These are phyloP conservation scores for Phytophthora pisi DNA, from an alignment of 352 stramenopile genomes.

Conservation along the genomic window DNA sequence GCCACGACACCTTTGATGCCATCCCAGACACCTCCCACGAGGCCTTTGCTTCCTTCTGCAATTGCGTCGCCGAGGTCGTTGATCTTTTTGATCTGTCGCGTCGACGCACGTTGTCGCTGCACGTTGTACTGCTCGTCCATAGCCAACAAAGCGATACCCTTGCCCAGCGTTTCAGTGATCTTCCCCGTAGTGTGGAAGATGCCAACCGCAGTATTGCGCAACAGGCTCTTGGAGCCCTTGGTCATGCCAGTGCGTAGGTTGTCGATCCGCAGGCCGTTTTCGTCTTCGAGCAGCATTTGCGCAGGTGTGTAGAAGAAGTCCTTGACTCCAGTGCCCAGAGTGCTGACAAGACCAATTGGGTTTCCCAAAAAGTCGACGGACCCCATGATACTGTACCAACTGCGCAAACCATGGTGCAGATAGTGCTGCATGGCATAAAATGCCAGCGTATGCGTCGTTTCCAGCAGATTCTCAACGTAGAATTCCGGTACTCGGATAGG, in stretches of 20 bases:
- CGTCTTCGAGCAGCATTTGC: slow-evolving; percentile 92
- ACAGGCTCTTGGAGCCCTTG: slow-evolving; percentile 86
- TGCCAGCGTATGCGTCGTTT: slow-evolving; percentile 82
- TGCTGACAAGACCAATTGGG: slow-evolving; percentile 90
- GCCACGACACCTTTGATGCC: slow-evolving; percentile 83
- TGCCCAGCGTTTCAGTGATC: slow-evolving; percentile 89
- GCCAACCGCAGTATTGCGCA: slow-evolving; percentile 86
- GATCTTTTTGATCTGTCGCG: slow-evolving; percentile 75
- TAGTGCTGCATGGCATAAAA: slow-evolving; percentile 91
- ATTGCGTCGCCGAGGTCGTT: slow-evolving; percentile 83
- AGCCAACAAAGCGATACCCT: slow-evolving; percentile 82
- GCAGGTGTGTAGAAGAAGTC: slow-evolving; percentile 96
- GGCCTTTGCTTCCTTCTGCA: slow-evolving; percentile 79
- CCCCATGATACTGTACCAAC: slow-evolving; percentile 89
- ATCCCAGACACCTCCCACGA: slow-evolving; percentile 83
- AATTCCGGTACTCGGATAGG: slow-evolving; percentile 91
- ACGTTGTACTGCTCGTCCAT: slow-evolving; percentile 91
- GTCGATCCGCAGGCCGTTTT: slow-evolving; percentile 84
- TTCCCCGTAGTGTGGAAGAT: slow-evolving; percentile 92
- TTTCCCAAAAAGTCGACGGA: slow-evolving; percentile 92
- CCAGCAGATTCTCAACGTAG: slow-evolving; percentile 88
- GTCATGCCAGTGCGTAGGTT: slow-evolving; percentile 90
- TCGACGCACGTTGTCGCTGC: slow-evolving; percentile 78
- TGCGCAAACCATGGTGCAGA: slow-evolving; percentile 79
- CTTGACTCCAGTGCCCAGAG: slow-evolving; percentile 89